Evolutionary conservation across 257 asterid genomes (phyloP), one percentile per base, ranked within the genome.

Genomic region (Jacaranda mimosifolia): DNA sequence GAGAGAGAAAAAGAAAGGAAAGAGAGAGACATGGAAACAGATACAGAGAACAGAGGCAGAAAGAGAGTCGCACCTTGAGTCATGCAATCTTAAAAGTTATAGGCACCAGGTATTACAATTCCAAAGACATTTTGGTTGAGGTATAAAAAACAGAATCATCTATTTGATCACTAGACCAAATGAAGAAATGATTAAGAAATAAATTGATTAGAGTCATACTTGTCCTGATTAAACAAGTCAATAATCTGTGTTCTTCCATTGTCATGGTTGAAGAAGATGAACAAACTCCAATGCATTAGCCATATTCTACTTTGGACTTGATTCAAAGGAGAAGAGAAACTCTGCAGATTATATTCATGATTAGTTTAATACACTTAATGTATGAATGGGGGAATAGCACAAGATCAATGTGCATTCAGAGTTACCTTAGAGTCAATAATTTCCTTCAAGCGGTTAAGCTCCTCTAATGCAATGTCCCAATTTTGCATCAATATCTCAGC

Each of bases 251-350:
- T 93, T 74, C 96, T 91, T 69, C 98, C 98, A 82, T 93, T 95
- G 69, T 95, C 99, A 82, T 95, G 98, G 91, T 95, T 95, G 80
- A 95, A 95, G 92, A 95, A 95, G 84, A 95, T 90, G 81, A 95
- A 95, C 49, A 95, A 85, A 76, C 99, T 89, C 99, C 97, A 95
- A 77, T 95, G 99, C 99, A 95, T 93, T 38, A 95, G 84, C 98
- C 99, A 95, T 67, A 95, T 91, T 79, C 99, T 87, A 70, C 87
- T 83, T 77, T 93, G 98, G 60, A 89, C 93, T 83, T 91, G 97
- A 85, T 85, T 89, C 83, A 87, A 9, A 12, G 94, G 90, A 75
- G 91, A 85, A 1, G 95, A 83, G 74, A 89, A 91, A 77, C 78
- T 89, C 97, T 91, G 88, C 87, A 83, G 58, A 72, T 66, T 70